Conservation (phyloP, 176 grass and related monocot species). For the Eragrostis nindensis region DNA sequence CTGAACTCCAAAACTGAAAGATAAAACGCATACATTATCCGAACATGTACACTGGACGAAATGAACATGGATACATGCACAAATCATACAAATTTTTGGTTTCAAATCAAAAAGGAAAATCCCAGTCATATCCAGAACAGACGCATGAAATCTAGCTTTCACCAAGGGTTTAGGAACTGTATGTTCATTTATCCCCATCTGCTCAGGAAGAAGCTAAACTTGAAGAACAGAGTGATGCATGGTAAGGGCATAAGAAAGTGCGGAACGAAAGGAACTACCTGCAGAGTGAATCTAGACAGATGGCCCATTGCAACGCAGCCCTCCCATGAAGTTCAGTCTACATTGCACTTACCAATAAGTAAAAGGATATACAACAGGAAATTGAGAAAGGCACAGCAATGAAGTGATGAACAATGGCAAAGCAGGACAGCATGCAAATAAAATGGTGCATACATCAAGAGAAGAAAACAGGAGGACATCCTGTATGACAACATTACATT, state of each 20-base stretch:
- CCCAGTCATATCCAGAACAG: not conserved
- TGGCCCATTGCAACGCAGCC: constrained; percentile 85
- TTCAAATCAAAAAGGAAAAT: not conserved
- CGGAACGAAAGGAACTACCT: constrained; percentile 50
- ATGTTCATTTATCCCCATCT: not conserved
- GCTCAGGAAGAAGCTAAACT: not conserved
- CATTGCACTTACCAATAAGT: constrained; percentile 37
- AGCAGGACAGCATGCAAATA: constrained; percentile 10
- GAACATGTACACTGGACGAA: not conserved
- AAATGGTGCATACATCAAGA: not conserved
- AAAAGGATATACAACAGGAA: constrained; percentile 21
- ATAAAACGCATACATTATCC: too few relatives aligned
- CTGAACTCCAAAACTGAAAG: too few relatives aligned
- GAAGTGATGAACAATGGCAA: constrained; percentile 4
- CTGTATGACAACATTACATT: not conserved
- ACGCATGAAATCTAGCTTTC: not conserved
- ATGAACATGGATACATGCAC: not conserved
- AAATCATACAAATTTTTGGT: not conserved
- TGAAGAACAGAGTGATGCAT: not conserved
- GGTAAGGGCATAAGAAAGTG: not conserved
- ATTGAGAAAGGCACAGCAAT: not conserved
- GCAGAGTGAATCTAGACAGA: constrained; percentile 94
- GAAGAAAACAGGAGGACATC: constrained; percentile 27
- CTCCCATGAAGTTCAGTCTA: constrained; percentile 92
- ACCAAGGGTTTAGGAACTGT: not conserved